A percentile compares a stretch with the other conserved stretches of the same genome.
phyloP scores from a whole-genome alignment of 2,329 filamentous ascomycete genomes.

The Xylaria sp. region DNA sequence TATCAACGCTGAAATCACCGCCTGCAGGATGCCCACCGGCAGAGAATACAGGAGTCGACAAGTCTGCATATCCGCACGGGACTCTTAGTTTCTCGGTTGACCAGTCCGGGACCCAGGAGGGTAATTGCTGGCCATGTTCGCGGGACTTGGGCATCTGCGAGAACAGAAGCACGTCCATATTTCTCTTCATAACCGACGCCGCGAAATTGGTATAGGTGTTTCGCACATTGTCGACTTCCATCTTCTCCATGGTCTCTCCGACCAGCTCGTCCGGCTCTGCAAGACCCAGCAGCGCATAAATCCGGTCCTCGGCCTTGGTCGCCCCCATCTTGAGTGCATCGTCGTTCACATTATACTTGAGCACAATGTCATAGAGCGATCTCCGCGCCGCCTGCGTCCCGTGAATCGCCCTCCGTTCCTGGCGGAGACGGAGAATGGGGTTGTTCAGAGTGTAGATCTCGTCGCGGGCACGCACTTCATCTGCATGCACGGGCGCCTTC shows the following conservation, averaged over 20 bases:
- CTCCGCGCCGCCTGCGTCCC: constrained; percentile 4
- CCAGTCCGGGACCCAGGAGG: constrained; percentile 36
- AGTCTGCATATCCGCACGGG: constrained; percentile 25
- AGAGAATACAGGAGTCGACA: constrained; percentile 22
- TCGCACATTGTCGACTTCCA: constrained; percentile 11
- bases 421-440: constrained; percentile 26
- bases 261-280: constrained; percentile 20
- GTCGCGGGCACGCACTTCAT: constrained; percentile 18
- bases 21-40: constrained; percentile 21
- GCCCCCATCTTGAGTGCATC: constrained; percentile 25
- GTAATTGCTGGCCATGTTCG: constrained; percentile 21
- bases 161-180: constrained; percentile 30
- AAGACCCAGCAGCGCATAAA: constrained; percentile 33
- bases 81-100: constrained; percentile 19
- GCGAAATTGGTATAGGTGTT: constrained; percentile 16
- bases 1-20: constrained; percentile 7
- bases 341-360: constrained; percentile 31
- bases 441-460: constrained; percentile 22
- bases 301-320: constrained; percentile 29
- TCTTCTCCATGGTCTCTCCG: constrained; percentile 8
- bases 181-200: constrained; percentile 21
- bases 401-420: constrained; percentile 32
- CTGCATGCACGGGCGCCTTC: constrained; percentile 6
- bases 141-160: constrained; percentile 26
- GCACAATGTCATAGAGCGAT: constrained; percentile 27